Percentiles rank a stretch among this genome's conserved stretches.
phyloP scores from a whole-genome alignment of 2,329 filamentous ascomycete species.

The Sphaerulina vaccinii region DNA sequence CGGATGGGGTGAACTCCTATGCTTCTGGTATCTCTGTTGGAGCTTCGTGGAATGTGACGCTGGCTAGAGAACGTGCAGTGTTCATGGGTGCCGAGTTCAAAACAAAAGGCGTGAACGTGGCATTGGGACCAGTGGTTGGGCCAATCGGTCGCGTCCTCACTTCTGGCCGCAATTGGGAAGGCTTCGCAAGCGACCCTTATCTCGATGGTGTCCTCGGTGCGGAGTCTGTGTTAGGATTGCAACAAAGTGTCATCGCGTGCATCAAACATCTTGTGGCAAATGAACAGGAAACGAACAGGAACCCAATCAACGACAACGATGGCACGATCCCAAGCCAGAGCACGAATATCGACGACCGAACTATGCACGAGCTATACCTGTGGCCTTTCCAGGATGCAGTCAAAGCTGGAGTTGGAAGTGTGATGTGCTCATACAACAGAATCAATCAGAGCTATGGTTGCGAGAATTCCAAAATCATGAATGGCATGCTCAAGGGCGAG shows the following conservation, averaged over 20 bases:
- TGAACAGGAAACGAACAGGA: slow-evolving; percentile 52
- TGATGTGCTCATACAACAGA: slow-evolving; percentile 40
- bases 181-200: slow-evolving; percentile 68
- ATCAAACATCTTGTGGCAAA: slow-evolving; percentile 60
- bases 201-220: slow-evolving; percentile 56
- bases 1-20: slow-evolving; percentile 45
- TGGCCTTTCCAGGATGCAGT: slow-evolving; percentile 55
- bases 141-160: slow-evolving; percentile 69
- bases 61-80: slow-evolving; percentile 53
- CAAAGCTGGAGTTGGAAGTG: slow-evolving; percentile 47
- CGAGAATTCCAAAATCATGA: slow-evolving; percentile 67
- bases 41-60: slow-evolving; percentile 53
- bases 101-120: slow-evolving; percentile 58
- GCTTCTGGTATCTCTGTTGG: slow-evolving; percentile 45
- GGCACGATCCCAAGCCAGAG: slow-evolving; percentile 35
- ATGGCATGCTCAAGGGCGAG: slow-evolving; percentile 70
- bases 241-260: slow-evolving; percentile 57
- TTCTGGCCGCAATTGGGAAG: slow-evolving; percentile 70
- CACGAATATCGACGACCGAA: slow-evolving; percentile 61
- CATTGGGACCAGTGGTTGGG: slow-evolving; percentile 66
- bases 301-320: slow-evolving; percentile 30
- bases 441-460: slow-evolving; percentile 56
- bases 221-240: slow-evolving; percentile 56
- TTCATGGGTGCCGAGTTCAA: slow-evolving; percentile 59
- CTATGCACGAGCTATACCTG: slow-evolving; percentile 68